Conservation (phyloP, 768 basidiomycete species). For the Leccinum fibrillosum region DNA sequence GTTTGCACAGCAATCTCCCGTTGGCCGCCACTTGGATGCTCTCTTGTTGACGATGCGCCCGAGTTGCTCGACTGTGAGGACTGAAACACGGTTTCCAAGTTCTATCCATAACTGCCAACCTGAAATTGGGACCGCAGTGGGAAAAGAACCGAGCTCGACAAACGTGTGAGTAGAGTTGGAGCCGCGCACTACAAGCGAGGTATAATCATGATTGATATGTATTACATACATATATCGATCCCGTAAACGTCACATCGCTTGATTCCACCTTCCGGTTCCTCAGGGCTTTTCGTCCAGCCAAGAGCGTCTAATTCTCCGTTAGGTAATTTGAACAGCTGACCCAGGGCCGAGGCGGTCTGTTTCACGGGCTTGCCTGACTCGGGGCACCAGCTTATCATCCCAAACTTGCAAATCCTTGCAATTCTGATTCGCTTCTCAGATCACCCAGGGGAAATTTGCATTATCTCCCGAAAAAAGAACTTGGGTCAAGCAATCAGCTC, state of each 20-base stretch:
- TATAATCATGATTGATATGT: not conserved
- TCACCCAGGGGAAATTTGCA: not conserved
- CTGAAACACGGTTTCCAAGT: conserved; percentile 6
- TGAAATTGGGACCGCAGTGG: not conserved
- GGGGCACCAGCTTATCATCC: not conserved
- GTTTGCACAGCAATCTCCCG: not conserved
- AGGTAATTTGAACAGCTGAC: not conserved
- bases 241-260: conserved; percentile 1
- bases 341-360: not conserved
- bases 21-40: not conserved
- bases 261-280: not conserved
- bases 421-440: not conserved
- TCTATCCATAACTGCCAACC: not conserved
- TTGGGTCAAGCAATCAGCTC: conserved; percentile 3
- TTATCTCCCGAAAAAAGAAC: not conserved
- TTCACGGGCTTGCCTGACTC: not conserved
- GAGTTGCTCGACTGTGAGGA: not conserved
- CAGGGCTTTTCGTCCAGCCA: conserved; percentile 1
- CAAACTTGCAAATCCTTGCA: not conserved
- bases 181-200: not conserved
- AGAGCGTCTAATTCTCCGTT: not conserved
- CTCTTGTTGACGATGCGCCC: not conserved
- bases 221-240: not conserved
- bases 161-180: conserved; percentile 16
- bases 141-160: conserved; percentile 10